Conservation (phyloP, 768 basidiomycete species). For the Hortiboletus campestris region DNA sequence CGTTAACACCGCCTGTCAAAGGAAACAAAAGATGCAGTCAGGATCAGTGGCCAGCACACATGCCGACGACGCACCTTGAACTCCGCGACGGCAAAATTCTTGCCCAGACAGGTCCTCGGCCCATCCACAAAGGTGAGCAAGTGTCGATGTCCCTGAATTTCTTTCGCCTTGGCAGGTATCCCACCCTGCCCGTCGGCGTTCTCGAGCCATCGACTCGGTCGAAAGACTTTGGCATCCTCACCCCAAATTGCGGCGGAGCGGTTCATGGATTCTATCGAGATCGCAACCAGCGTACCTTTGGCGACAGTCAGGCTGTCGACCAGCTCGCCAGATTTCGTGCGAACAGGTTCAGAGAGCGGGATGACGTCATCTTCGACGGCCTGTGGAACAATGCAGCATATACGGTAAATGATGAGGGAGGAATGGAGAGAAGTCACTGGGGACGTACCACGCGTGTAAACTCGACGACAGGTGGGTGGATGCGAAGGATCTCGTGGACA, state of each 20-base stretch:
- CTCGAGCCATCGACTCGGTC: conserved; percentile 62
- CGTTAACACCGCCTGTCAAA: conserved; percentile 38
- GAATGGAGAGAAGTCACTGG: conserved; percentile 26
- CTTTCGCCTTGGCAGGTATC: conserved; percentile 30
- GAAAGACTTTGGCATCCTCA: conserved; percentile 50
- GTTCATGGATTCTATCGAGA: conserved; percentile 49
- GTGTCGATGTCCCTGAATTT: conserved; percentile 48
- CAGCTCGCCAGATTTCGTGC: conserved; percentile 36
- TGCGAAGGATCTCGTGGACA: conserved; percentile 42
- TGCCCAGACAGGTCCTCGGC: conserved; percentile 48
- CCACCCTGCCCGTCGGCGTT: conserved; percentile 15
- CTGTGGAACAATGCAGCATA: conserved; percentile 21
- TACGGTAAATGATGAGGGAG: conserved; percentile 11
- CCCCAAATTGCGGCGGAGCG: conserved; percentile 57
- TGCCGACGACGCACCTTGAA: conserved; percentile 22
- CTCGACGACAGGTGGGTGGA: conserved; percentile 40
- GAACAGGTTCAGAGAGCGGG: conserved; percentile 50
- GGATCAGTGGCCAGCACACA: too few species aligned
- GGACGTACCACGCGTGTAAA: neutral
- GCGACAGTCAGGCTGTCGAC: conserved; percentile 42
- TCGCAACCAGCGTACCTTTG: conserved; percentile 45
- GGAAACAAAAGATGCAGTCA: neutral
- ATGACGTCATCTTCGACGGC: conserved; percentile 54
- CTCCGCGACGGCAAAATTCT: conserved; percentile 42
- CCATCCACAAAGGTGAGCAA: conserved; percentile 51